These are phyloP conservation scores for Chamaecyparis obtusa DNA, from an alignment of 75 land plant genomes.

Conservation along the genomic window DNA sequence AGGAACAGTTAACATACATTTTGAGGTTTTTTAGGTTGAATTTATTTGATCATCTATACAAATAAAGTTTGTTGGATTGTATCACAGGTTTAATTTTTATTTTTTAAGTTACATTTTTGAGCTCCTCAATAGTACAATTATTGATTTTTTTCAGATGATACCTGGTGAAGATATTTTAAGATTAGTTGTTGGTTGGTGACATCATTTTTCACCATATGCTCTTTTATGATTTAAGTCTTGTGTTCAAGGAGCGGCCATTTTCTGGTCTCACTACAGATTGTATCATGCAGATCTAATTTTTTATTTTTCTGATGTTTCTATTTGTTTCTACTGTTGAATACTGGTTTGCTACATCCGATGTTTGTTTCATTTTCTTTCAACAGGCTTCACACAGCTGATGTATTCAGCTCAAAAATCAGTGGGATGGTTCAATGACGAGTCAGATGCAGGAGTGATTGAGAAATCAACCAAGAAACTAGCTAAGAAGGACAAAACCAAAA, in stretches of 20 bases:
- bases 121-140: neutral
- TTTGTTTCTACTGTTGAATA: neutral
- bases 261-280: neutral
- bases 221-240: neutral
- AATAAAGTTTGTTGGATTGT: neutral
- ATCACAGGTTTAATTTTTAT: neutral
- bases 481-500: neutral
- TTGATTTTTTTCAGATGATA: neutral
- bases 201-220: neutral
- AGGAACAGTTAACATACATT: neutral
- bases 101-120: neutral
- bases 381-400: slow-evolving; percentile 44
- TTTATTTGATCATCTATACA: neutral
- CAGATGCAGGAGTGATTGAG: slow-evolving; percentile 25
- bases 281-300: neutral
- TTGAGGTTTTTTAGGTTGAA: neutral
- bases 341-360: neutral
- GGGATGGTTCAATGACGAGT: slow-evolving; percentile 51
- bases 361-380: neutral
- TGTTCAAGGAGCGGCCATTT: neutral
- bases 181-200: neutral
- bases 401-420: slow-evolving; percentile 41
- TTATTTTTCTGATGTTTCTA: too few species aligned
- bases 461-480: neutral
- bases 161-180: neutral